A percentile compares a stretch with the other conserved stretches of the same genome.
Evolutionary conservation across 345 rosid genomes (phyloP).

Genomic region (Murraya paniculata): DNA sequence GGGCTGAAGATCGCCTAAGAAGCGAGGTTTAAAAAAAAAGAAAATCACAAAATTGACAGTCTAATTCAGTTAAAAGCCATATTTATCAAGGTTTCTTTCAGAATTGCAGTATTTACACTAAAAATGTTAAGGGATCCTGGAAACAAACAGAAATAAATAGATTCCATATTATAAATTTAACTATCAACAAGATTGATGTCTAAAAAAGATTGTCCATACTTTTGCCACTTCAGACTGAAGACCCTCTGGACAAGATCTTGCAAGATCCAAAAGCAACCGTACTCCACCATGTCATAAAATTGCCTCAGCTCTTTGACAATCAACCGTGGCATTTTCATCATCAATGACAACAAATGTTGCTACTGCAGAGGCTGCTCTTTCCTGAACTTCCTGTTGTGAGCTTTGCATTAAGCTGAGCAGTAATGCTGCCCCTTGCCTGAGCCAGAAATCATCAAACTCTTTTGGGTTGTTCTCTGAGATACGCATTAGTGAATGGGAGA

Average conservation of each 20-base stretch:
- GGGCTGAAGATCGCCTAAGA: neutral
- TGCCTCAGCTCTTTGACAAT: slow-evolving; percentile 33
- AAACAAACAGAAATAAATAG: neutral
- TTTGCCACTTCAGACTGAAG: slow-evolving; percentile 37
- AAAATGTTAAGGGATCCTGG: neutral
- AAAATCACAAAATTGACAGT: neutral
- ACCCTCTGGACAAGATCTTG: slow-evolving; percentile 34
- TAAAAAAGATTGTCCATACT: slow-evolving; percentile 17
- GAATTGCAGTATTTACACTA: neutral
- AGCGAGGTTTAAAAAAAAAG: neutral
- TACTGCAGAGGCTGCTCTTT: slow-evolving; percentile 38
- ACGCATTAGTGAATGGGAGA: slow-evolving; percentile 35
- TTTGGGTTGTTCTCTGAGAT: slow-evolving; percentile 32
- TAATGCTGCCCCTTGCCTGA: slow-evolving; percentile 29
- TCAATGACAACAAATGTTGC: slow-evolving; percentile 41
- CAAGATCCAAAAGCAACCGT: slow-evolving; percentile 29
- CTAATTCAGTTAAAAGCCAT: neutral
- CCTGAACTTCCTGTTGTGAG: slow-evolving; percentile 33
- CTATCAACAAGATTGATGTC: neutral
- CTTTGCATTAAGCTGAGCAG: slow-evolving; percentile 34
- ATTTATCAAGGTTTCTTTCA: neutral
- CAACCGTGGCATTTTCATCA: slow-evolving; percentile 38
- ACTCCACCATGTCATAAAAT: slow-evolving; percentile 31
- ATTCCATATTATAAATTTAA: neutral
- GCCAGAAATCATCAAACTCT: slow-evolving; percentile 32